Evolutionary conservation across 2,329 filamentous ascomycete species (phyloP).

Genomic region (Trichophyton verrucosum): DNA sequence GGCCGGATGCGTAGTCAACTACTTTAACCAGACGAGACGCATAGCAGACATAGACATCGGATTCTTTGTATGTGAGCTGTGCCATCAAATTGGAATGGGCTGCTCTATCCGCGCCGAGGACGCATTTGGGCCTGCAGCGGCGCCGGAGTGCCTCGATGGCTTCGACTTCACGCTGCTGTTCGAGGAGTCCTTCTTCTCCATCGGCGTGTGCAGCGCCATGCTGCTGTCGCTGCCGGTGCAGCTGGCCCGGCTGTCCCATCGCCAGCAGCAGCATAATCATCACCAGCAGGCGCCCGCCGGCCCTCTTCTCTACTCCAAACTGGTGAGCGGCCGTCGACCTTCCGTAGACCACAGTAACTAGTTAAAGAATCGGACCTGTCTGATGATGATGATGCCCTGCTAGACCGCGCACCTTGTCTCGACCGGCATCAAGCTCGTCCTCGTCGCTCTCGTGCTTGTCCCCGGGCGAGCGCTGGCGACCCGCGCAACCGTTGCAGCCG

Average conservation of each 20-base stretch:
- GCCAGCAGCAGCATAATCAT: background rate
- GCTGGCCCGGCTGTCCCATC: background rate
- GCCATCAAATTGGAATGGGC: background rate
- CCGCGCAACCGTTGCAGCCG: background rate
- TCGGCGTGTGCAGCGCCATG: background rate
- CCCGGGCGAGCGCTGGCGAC: background rate
- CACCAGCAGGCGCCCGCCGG: background rate
- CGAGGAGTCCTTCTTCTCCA: background rate
- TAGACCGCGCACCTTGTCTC: background rate
- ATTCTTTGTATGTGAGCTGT: background rate
- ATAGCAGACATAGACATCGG: background rate
- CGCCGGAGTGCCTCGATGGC: background rate
- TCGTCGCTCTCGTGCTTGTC: background rate
- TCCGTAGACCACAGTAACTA: background rate
- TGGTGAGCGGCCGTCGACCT: background rate
- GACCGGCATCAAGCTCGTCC: background rate
- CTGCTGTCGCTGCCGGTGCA: background rate
- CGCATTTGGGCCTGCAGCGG: background rate
- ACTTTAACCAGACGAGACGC: no score
- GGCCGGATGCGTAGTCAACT: no score
- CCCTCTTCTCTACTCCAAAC: background rate
- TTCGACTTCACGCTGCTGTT: background rate
- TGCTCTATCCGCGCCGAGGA: background rate
- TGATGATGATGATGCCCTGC: background rate
- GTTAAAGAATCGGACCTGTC: background rate